Conservation (phyloP, 2,329 filamentous ascomycete genomes). For the Sporothrix brunneoviolacea region DNA sequence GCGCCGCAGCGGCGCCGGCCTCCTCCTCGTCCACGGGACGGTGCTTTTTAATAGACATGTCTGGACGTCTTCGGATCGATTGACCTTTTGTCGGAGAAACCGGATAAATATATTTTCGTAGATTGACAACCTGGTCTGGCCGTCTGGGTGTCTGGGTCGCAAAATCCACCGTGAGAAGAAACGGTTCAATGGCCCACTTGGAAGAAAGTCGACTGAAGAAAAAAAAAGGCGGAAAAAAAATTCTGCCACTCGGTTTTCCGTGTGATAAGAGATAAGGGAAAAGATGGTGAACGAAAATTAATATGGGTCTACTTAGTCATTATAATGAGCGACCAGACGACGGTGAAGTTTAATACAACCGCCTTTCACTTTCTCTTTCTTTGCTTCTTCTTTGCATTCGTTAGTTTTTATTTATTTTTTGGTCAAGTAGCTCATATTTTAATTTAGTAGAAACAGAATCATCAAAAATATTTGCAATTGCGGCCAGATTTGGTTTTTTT, state of each 20-base stretch:
- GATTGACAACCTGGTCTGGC: too few species aligned
- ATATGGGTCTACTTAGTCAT: not conserved
- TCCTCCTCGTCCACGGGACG: slow-evolving; percentile 13
- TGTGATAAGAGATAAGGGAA: slow-evolving; percentile 9
- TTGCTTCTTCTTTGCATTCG: too few species aligned
- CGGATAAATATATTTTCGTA: too few species aligned
- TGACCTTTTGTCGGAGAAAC: not conserved
- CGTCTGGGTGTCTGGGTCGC: too few species aligned
- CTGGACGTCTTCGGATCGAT: not conserved
- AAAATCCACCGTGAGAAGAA: not conserved
- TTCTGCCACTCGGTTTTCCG: slow-evolving; percentile 15
- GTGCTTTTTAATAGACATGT: slow-evolving; percentile 16
- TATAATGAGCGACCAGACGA: too few species aligned
- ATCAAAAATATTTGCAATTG: too few species aligned
- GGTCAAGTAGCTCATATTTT: too few species aligned
- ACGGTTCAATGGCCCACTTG: not conserved
- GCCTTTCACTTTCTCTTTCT: too few species aligned
- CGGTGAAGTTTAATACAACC: too few species aligned
- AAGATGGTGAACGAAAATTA: not conserved
- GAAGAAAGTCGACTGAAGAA: not conserved
- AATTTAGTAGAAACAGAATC: too few species aligned
- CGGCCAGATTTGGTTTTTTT: too few species aligned
- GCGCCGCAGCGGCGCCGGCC: not conserved
- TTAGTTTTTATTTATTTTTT: too few species aligned
- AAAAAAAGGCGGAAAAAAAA: slow-evolving; percentile 20